Evolutionary conservation across 495 filamentous ascomycete genomes (phyloP), one percentile per base, ranked within the genome.

Genomic region (Elasticomyces elasticus): DNA sequence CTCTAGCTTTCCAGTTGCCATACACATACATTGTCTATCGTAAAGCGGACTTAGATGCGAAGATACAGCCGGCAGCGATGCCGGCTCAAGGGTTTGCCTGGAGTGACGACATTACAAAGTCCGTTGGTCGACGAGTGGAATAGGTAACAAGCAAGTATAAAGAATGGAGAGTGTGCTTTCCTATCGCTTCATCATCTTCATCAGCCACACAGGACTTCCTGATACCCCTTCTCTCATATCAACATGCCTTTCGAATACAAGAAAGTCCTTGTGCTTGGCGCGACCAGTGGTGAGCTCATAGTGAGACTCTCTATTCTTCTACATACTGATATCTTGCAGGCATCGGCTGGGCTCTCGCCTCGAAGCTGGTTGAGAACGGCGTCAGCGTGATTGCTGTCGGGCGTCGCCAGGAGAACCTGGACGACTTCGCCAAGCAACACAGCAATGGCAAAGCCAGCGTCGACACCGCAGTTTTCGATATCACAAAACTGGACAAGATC

Each of bases 261-360:
- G 55, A 82, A 77, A 52, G 77, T 86, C 27, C 80, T 89, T 19
- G 61, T 88, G 51, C 72, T 87, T 48, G 84, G 86, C 24, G 84
- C 83, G 33, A 87, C 84, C 12, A 77, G 78, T 17, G 84, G n/a
- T n/a, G n/a, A n/a, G n/a, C n/a, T n/a, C n/a, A n/a, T n/a, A n/a
- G n/a, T n/a, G n/a, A n/a, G n/a, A n/a, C n/a, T n/a, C n/a, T n/a
- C n/a, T n/a, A n/a, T n/a, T n/a, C n/a, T n/a, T n/a, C n/a, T n/a
- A n/a, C n/a, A n/a, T n/a, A n/a, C n/a, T n/a, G n/a, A n/a, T n/a
- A n/a, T n/a, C n/a, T n/a, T n/a, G n/a, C n/a, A n/a, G n/a, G 85
- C 51, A 87, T 89, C 55, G 85, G 86, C 44, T 63, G 71, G 23
- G 82, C 79, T 0, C 69, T 89, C 24, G 80, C 84, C 2, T 74